These are phyloP conservation scores for Geranomyces variabilis DNA, from an alignment of 192 early-diverging fungal genomes.

Conservation along the genomic window DNA sequence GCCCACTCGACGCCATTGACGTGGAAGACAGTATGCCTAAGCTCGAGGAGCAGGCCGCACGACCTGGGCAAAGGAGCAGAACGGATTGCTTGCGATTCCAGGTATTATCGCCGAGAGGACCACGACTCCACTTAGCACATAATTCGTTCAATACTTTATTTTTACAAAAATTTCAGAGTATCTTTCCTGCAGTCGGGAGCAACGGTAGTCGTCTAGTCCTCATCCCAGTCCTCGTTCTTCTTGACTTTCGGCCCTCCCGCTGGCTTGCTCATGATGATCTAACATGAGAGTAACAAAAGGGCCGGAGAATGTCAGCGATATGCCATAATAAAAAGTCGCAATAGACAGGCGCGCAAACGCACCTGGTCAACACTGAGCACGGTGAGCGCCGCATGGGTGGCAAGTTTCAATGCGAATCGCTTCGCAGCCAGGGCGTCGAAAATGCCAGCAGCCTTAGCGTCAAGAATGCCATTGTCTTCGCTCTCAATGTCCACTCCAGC, in stretches of 20 bases:
- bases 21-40: no score
- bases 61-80: no score
- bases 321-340: constrained; percentile 8
- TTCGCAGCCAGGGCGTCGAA: constrained; percentile 83
- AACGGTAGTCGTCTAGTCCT: constrained; percentile 51
- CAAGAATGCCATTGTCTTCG: constrained; percentile 68
- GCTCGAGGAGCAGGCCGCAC: no score
- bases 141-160: background rate
- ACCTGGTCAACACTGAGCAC: constrained; percentile 93
- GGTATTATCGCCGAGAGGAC: no score
- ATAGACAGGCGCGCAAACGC: background rate
- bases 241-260: constrained; percentile 91
- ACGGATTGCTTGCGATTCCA: no score
- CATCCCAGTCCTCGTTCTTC: constrained; percentile 88
- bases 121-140: no score
- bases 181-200: background rate
- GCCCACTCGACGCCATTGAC: no score
- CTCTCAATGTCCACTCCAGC: constrained; percentile 87
- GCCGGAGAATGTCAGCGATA: constrained; percentile 16
- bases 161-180: constrained; percentile 1
- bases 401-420: constrained; percentile 86
- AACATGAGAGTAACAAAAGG: constrained; percentile 2
- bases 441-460: constrained; percentile 75
- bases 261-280: constrained; percentile 98
- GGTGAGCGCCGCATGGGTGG: constrained; percentile 90